phyloP scores from a whole-genome alignment of 768 basidiomycete species.

The Russula olivacea region DNA sequence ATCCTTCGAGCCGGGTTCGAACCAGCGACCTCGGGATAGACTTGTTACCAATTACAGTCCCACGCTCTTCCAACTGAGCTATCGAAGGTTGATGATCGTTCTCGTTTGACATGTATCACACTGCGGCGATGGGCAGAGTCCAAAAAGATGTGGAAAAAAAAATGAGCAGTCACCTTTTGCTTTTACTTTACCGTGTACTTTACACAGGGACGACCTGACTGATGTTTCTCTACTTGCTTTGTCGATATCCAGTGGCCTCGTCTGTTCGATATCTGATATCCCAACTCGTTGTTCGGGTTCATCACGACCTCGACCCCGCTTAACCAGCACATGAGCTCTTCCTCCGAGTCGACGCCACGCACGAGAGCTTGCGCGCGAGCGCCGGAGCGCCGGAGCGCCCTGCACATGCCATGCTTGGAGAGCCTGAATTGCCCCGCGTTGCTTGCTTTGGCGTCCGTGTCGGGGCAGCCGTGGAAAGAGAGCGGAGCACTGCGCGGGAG shows the following conservation, averaged over 20 bases:
- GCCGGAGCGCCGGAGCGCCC: slow-evolving; percentile 56
- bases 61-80: slow-evolving; percentile 36
- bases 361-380: slow-evolving; percentile 58
- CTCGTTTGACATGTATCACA: neutral
- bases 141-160: too few species aligned
- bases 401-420: slow-evolving; percentile 68
- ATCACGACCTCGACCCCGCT: slow-evolving; percentile 49
- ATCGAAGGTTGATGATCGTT: slow-evolving; percentile 24
- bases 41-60: slow-evolving; percentile 29
- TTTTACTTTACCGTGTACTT: too few species aligned
- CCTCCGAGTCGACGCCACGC: slow-evolving; percentile 60
- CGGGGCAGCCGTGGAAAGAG: slow-evolving; percentile 33
- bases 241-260: too few species aligned
- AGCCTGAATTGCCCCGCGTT: slow-evolving; percentile 73
- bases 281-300: slow-evolving; percentile 37
- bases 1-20: slow-evolving; percentile 33
- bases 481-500: slow-evolving; percentile 55
- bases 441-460: slow-evolving; percentile 45
- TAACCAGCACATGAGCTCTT: slow-evolving; percentile 59
- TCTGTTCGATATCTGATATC: too few species aligned
- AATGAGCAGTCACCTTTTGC: too few species aligned
- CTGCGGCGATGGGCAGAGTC: neutral
- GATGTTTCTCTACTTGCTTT: too few species aligned
- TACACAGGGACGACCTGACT: too few species aligned
- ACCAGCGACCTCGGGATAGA: slow-evolving; percentile 32